These are phyloP conservation scores for Lycium ferocissimum DNA, from an alignment of 257 asterid genomes.

Conservation along the genomic window DNA sequence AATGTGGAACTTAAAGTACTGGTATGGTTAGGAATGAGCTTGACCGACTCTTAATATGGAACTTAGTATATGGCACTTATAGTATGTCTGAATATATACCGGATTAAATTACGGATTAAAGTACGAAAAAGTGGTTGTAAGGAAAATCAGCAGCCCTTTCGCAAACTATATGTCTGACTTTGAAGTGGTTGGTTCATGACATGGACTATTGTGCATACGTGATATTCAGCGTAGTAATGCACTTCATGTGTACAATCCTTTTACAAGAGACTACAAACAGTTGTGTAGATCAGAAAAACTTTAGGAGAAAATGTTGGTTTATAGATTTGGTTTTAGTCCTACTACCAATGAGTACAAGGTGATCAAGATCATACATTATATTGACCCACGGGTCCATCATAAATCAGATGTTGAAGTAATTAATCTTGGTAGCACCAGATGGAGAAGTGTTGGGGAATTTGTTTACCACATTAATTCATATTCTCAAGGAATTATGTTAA, in stretches of 20 bases:
- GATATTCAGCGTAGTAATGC: no score
- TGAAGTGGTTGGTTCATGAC: neutral
- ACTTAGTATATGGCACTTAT: no score
- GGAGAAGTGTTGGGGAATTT: slow-evolving; percentile 29
- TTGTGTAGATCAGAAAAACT: slow-evolving; percentile 35
- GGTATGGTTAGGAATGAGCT: no score
- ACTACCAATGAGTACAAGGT: slow-evolving; percentile 46
- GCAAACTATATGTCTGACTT: no score
- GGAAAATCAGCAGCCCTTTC: no score
- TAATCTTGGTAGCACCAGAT: neutral
- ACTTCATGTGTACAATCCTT: neutral
- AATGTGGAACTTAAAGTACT: no score
- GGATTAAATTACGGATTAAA: no score
- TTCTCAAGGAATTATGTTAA: neutral
- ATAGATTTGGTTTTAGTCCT: slow-evolving; percentile 51
- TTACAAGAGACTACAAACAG: slow-evolving; percentile 11
- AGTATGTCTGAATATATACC: no score
- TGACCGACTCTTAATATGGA: no score
- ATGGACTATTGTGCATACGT: neutral
- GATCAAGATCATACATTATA: slow-evolving; percentile 32
- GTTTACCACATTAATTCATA: neutral
- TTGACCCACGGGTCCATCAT: no score
- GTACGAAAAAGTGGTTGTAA: no score
- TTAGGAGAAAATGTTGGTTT: slow-evolving; percentile 21
- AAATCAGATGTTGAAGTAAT: slow-evolving; percentile 44